phyloP scores from a whole-genome alignment of 2,329 filamentous ascomycete genomes.

The Trichophyton rubrum region DNA sequence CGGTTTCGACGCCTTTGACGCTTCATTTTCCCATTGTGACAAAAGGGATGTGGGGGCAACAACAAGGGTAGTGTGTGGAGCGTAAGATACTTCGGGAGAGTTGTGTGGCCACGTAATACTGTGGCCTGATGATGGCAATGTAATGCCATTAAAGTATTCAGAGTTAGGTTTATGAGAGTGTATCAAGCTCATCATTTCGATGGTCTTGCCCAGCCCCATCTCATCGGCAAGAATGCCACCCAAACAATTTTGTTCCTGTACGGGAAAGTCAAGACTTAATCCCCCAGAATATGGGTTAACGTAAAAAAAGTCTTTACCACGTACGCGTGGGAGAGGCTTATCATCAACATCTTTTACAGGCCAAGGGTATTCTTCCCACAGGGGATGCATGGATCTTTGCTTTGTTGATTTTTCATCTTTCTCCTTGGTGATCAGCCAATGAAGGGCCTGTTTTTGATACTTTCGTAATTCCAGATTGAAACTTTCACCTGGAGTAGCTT shows the following conservation, averaged over 20 bases:
- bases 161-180: constrained; percentile 63
- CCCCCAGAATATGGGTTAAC: constrained; percentile 96
- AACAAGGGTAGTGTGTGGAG: constrained; percentile 82
- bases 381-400: constrained; percentile 79
- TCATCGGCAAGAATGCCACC: constrained; percentile 89
- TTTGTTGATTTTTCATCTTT: constrained; percentile 59
- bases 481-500: constrained; percentile 66
- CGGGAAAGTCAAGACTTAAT: constrained; percentile 78
- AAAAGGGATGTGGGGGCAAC: constrained; percentile 94
- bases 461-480: constrained; percentile 76
- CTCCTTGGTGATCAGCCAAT: constrained; percentile 96
- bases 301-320: constrained; percentile 65
- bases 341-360: constrained; percentile 79
- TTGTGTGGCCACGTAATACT: constrained; percentile 14
- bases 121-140: constrained; percentile 6
- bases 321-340: constrained; percentile 53
- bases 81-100: constrained; percentile 49
- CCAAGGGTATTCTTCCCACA: constrained; percentile 96
- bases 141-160: constrained; percentile 14
- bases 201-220: constrained; percentile 97
- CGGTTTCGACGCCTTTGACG: constrained; percentile 73
- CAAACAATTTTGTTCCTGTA: constrained; percentile 86
- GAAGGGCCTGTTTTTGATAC: constrained; percentile 87
- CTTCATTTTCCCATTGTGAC: constrained; percentile 95
- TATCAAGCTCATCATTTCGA: constrained; percentile 91